Conservation (phyloP, 345 rosid species). For the Aethionema arabicum region DNA sequence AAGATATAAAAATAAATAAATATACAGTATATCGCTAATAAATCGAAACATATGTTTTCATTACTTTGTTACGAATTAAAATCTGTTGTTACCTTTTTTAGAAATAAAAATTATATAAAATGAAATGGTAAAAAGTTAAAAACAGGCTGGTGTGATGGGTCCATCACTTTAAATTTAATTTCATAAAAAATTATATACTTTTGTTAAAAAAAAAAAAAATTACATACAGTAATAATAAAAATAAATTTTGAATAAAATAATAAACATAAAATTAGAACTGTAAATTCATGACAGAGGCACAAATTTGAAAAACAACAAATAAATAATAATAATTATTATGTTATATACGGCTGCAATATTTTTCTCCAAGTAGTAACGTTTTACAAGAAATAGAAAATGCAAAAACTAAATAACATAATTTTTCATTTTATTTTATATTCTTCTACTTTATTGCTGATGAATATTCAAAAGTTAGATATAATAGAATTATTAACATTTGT, state of each 20-base stretch:
- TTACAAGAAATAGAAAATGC: constrained; percentile 5
- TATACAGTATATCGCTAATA: neutral
- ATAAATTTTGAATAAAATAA: too few species aligned
- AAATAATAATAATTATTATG: constrained; percentile 1
- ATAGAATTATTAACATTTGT: too few species aligned
- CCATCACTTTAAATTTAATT: constrained; percentile 21
- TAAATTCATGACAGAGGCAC: constrained; percentile 32
- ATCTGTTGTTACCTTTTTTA: constrained; percentile 4
- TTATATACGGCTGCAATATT: constrained; percentile 35
- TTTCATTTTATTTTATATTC: neutral
- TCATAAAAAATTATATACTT: neutral
- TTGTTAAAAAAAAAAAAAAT: too few species aligned
- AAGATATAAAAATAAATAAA: neutral
- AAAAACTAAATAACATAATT: neutral
- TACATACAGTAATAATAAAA: too few species aligned
- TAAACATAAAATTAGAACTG: neutral
- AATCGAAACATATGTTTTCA: constrained; percentile 21
- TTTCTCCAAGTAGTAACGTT: constrained; percentile 14
- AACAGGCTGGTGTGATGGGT: constrained; percentile 39
- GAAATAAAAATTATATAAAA: neutral
- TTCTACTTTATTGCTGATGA: neutral
- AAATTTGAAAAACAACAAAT: constrained; percentile 22
- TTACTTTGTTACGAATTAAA: constrained; percentile 18
- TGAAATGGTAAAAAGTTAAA: constrained; percentile 21
- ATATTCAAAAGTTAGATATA: constrained; percentile 1